Percentiles rank a stretch among this genome's conserved stretches.
These are phyloP conservation scores for Ogataea henricii DNA, from an alignment of 805 yeast species.

Conservation along the genomic window DNA sequence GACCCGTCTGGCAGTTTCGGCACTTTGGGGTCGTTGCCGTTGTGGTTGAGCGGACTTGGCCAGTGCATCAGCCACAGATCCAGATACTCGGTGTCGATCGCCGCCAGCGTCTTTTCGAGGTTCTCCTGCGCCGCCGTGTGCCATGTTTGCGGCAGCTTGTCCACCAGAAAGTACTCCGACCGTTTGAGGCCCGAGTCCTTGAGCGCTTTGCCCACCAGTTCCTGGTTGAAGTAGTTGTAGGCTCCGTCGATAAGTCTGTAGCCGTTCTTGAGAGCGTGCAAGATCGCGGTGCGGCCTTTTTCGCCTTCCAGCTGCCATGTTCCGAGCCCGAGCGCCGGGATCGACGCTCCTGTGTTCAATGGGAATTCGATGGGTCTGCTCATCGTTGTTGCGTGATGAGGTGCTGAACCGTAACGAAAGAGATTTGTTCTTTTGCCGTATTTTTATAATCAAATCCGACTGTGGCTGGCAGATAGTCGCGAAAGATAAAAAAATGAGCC, in stretches of 20 bases:
- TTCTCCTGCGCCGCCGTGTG: constrained; percentile 38
- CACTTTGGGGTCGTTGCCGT: constrained; percentile 23
- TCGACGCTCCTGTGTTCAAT: constrained; percentile 18
- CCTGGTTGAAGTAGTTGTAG: constrained; percentile 41
- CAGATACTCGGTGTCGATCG: constrained; percentile 42
- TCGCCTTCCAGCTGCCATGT: constrained; percentile 25
- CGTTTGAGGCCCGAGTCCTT: constrained; percentile 16
- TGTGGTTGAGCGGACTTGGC: constrained; percentile 41
- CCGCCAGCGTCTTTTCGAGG: constrained; percentile 38
- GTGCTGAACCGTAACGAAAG: no score
- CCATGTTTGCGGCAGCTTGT: constrained; percentile 25
- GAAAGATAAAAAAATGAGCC: not conserved
- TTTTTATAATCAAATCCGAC: not conserved
- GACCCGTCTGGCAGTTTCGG: constrained; percentile 32
- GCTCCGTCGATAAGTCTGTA: constrained; percentile 47
- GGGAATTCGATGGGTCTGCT: not conserved
- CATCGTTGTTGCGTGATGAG: not conserved
- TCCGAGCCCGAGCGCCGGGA: constrained; percentile 28
- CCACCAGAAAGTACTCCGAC: constrained; percentile 19
- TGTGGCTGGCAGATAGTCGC: not conserved
- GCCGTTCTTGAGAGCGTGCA: constrained; percentile 35
- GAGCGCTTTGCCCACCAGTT: constrained; percentile 44
- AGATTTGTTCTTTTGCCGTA: no score
- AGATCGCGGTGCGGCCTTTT: constrained; percentile 21
- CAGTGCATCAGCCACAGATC: constrained; percentile 50